Evolutionary conservation across 108 stramenopile species (phyloP), one percentile per base, ranked within the genome.

Genomic region (Cylindrotheca fusiformis): DNA sequence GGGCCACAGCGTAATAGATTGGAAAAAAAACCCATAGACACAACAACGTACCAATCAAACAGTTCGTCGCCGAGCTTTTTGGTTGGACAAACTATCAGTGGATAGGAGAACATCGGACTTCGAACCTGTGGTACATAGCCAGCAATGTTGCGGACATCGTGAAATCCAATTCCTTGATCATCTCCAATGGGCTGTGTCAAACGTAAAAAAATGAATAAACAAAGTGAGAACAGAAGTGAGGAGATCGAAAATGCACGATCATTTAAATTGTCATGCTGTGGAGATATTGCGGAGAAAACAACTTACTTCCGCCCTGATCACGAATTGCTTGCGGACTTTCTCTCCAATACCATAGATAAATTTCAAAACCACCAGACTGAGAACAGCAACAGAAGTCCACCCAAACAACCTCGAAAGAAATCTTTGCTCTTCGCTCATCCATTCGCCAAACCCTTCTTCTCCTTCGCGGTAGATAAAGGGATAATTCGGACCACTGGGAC

Each of bases 91-190:
- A 87, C 87, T 36, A 94, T 65, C 48, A 94, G 47, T 0, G 92
- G 92, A 63, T 90, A 86, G 0, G 92, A 72, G 56, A 83, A 90
- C 19, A 75, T 62, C 2, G 53, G 56, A 22, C 76, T 83, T 10
- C 32, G 24, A 0, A 90, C 82, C 67, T 90, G 92, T 1, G 92
- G 92, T 48, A 90, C 68, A 56, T 87, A 94, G 5, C 83, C 69
- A 25, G 41, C 46, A 23, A 81, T 81, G 41, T 67, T 62, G 1
- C 32, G 55, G 4, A 83, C 83, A 32, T 83, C 73, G 49, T 78
- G 82, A 50, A 86, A 93, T 29, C 63, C 57, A 30, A 86, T 84
- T 0, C 66, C 64, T 54, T 87, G 86, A 31, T 81, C 78, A 4
- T 76, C 69, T 17, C 70, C 71, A 18, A 52, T 36, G 21, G 36